These are phyloP conservation scores for Parachaetomium inaequale DNA, from an alignment of 495 filamentous ascomycete genomes.

Conservation along the genomic window DNA sequence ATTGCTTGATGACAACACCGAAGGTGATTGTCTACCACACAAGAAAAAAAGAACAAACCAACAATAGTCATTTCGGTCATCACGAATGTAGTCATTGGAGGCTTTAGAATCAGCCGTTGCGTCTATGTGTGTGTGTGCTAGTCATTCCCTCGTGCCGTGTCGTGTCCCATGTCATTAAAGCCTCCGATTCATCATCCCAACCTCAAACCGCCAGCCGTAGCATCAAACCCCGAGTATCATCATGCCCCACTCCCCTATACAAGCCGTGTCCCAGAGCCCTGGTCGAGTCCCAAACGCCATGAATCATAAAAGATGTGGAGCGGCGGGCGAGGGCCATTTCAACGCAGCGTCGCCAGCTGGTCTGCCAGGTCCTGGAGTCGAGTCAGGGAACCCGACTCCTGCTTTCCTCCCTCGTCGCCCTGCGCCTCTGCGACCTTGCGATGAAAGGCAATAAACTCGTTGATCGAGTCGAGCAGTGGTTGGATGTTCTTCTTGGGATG, in stretches of 20 bases:
- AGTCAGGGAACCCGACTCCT: conserved; percentile 48
- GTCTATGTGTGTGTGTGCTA: neutral
- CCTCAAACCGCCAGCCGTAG: neutral
- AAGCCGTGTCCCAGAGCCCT: neutral
- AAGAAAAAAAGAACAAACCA: too few relatives aligned
- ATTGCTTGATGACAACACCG: too few relatives aligned
- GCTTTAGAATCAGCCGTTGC: neutral
- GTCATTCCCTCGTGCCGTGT: neutral
- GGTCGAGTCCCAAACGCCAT: neutral
- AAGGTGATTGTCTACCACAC: too few relatives aligned
- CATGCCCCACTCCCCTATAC: neutral
- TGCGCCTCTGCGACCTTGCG: conserved; percentile 62
- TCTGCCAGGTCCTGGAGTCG: conserved; percentile 57
- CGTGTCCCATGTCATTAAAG: neutral
- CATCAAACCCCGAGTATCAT: neutral
- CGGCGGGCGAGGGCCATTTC: neutral
- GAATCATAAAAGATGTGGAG: neutral
- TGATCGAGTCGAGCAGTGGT: conserved; percentile 68
- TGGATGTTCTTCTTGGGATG: conserved; percentile 59
- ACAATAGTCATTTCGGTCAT: too few relatives aligned
- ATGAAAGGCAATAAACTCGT: conserved; percentile 80
- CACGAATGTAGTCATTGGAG: neutral
- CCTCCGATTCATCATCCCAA: neutral
- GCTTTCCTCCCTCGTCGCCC: conserved; percentile 46
- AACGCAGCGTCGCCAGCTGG: conserved; percentile 21